These are phyloP conservation scores for Tuber microsphaerosporum DNA, from an alignment of 495 filamentous ascomycete genomes.

Conservation along the genomic window DNA sequence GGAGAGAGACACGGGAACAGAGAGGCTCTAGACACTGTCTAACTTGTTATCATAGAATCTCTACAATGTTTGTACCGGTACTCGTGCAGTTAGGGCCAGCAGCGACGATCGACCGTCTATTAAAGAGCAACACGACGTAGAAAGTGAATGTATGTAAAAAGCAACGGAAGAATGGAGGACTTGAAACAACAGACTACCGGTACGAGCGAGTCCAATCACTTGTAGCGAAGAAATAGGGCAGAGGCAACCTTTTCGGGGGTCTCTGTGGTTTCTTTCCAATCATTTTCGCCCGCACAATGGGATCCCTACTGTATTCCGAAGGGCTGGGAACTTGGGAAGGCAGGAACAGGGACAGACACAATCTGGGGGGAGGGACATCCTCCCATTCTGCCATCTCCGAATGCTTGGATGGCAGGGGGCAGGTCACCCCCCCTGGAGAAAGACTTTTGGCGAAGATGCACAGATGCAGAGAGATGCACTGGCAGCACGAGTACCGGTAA, in stretches of 20 bases:
- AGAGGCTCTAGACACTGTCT: conserved; percentile 3
- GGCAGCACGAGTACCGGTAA: too few species aligned
- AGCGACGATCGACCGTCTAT: neutral
- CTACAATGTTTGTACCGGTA: neutral
- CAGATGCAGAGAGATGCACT: conserved; percentile 20
- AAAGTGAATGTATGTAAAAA: neutral
- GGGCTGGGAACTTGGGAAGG: conserved; percentile 33
- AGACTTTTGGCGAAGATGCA: conserved; percentile 35
- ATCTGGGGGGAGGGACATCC: conserved; percentile 22
- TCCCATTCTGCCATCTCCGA: conserved; percentile 5
- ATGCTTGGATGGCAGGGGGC: conserved; percentile 23
- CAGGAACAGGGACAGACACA: conserved; percentile 21
- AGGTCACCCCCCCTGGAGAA: neutral
- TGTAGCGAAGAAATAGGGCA: neutral
- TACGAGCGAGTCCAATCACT: conserved; percentile 8
- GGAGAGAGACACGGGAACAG: conserved; percentile 34
- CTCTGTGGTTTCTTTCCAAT: conserved; percentile 15
- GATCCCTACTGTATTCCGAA: conserved; percentile 26
- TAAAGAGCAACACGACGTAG: neutral
- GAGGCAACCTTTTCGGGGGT: conserved; percentile 14
- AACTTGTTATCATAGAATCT: neutral
- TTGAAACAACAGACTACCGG: conserved; percentile 26
- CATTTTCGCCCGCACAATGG: conserved; percentile 14
- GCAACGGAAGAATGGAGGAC: neutral
- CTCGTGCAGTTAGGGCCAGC: neutral